Evolutionary conservation across 495 filamentous ascomycete species (phyloP), one percentile per base, ranked within the genome.

Genomic region (Aspergillus cristatus): DNA sequence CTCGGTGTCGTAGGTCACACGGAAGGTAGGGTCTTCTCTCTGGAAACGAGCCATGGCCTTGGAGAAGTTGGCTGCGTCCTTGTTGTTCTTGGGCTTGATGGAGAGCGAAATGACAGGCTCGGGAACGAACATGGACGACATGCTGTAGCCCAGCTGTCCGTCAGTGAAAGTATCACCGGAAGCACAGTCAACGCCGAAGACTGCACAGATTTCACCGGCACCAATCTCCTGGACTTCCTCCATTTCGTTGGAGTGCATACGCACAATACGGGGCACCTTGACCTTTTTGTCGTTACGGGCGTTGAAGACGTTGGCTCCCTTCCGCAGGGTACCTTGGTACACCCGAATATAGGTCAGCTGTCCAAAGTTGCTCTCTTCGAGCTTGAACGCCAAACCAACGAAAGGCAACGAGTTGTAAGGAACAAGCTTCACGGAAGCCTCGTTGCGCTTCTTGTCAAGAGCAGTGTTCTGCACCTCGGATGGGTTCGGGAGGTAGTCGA

Each of bases 201-300:
- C 89, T 35, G 93, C 93, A 53, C 93, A 97, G 38, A 99, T 97
- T 56, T 99, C 93, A 53, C 93, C 93, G 28, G 93, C 87, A 30
- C 86, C 84, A 34, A 99, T 82, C 56, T 96, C 89, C 32, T 55
- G 66, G 11, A 94, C 84, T 46, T 99, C 93, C 62, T 97, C 93
- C 93, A 99, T 91, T 56, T 99, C 93, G 55, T 97, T 95, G 22
- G 88, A 94, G 70, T 99, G 93, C 93, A 99, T 99, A 32, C 93
- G 84, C 33, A 99, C 93, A 51, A 99, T 99, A 50, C 89, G 82
- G 14, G 93, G 93, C 41, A 97, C 79, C 62, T 94, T 91, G 56
- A 99, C 81, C 66, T 91, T 97, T 73, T 97, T 96, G 57, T 86
- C 79, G 35, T 75, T 87, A 43, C 90, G 81, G 7, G 91, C 86